Base-by-base conservation (phyloP, 305 asterid species). In the Plantago lanceolata region DNA sequence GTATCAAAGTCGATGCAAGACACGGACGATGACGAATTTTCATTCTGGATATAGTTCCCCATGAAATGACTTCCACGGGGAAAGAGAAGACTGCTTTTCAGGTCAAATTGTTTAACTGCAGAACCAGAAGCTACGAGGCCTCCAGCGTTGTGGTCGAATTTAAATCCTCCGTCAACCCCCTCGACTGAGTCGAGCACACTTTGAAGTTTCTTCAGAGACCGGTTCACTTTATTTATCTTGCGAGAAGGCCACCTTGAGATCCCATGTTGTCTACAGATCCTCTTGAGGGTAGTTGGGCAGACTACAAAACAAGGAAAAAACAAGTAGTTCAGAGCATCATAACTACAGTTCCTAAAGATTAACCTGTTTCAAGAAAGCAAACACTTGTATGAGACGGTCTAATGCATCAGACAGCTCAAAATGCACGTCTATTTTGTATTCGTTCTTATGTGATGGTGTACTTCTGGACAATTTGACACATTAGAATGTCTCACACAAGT, bases 201-300 rank as follows among this genome's bases (percentile, higher is more conserved):
- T 18, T 69, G 77, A 55, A 78, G 67, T 48, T 72, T 74, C 76
- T 63, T 57, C 70, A 76, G 47, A 33, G 77, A 75, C 37, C 78
- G 75, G 51, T 79, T 75, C 6, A 86, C 94, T 60, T 77, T 82
- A 57, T 78, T 71, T 63, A 73, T 77, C 70, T 78, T 73, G 49
- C 81, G 79, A 58, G 81, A 79, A 65, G 88, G 84, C 84, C 83
- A 82, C 49, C 87, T 73, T 8, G 73, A 29, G 66, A 84, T 84
- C 18, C 85, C 87, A 19, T 74, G 77, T 50, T 73, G 75, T 53
- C 87, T 68, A 21, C 90, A 84, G 63, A 81, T 78, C 78, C 95
- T 80, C 75, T 89, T 89, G 43, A 89, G 86, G n/a, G 95, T 89
- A 51, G 95, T 89, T 16, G 97, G 94, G 66, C 95, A 87, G 64